Evolutionary conservation across 805 yeast species (phyloP).

Genomic region (Metschnikowia lochheadii): DNA sequence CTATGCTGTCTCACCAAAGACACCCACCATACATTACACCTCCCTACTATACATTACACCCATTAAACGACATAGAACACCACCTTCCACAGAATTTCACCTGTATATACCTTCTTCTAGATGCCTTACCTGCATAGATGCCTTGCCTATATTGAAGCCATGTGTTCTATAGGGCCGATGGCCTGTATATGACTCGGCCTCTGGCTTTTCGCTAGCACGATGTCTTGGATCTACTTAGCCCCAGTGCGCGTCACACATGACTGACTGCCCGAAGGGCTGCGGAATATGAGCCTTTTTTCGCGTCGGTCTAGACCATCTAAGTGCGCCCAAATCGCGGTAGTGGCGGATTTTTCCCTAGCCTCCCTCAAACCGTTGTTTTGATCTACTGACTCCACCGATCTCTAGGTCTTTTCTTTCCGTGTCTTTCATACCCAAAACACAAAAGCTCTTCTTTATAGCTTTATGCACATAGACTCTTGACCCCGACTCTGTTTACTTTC

Average conservation of each 20-base stretch:
- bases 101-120: no score
- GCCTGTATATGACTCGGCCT: background rate
- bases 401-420: background rate
- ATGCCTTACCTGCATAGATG: no score
- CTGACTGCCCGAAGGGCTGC: background rate
- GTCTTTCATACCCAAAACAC: background rate
- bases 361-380: background rate
- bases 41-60: no score
- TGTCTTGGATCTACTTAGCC: no score
- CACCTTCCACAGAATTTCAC: no score
- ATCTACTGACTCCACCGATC: background rate
- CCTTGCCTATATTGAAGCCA: background rate
- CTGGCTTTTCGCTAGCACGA: background rate
- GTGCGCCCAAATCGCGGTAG: conserved; percentile 2
- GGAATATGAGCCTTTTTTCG: background rate
- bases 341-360: conserved; percentile 1
- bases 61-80: no score
- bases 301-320: conserved; percentile 3
- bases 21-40: no score
- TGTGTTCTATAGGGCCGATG: no score
- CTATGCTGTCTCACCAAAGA: no score
- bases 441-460: background rate
- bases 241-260: background rate
- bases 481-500: background rate
- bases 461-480: background rate